Evolutionary conservation across 2,329 filamentous ascomycete species (phyloP).

Genomic region (Colletotrichum tropicicola): DNA sequence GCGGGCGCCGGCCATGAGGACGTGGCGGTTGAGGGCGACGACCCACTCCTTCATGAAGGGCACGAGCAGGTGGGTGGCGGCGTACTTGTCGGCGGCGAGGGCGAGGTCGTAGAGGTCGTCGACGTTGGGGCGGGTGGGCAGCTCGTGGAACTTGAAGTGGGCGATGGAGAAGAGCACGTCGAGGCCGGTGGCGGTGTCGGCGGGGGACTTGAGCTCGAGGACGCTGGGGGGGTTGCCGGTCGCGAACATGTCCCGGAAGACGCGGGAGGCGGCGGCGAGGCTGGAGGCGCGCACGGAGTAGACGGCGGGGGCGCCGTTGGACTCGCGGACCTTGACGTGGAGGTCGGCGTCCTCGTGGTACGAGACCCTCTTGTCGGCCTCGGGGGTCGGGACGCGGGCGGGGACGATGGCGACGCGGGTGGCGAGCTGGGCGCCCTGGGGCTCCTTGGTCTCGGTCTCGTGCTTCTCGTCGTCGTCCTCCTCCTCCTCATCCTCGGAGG

Average conservation of each 20-base stretch:
- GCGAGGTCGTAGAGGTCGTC: conserved; percentile 25
- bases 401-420: conserved; percentile 22
- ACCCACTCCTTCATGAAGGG: conserved; percentile 30
- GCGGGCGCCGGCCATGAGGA: conserved; percentile 28
- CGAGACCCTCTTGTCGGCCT: conserved; percentile 16
- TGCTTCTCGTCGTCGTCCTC: conserved; percentile 20
- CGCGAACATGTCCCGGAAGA: conserved; percentile 19
- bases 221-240: conserved; percentile 3
- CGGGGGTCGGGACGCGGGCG: conserved; percentile 14
- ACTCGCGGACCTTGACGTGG: conserved; percentile 21
- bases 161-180: conserved; percentile 26
- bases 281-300: conserved; percentile 21
- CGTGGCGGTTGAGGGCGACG: conserved; percentile 26
- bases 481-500: conserved; percentile 25
- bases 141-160: conserved; percentile 29
- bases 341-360: conserved; percentile 26
- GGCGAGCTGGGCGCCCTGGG: conserved; percentile 23
- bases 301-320: conserved; percentile 1
- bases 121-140: conserved; percentile 22
- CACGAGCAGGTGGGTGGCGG: conserved; percentile 26
- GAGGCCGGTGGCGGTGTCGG: conserved; percentile 17
- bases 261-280: conserved; percentile 18
- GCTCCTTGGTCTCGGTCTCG: neutral
- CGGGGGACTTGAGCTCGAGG: conserved; percentile 17
- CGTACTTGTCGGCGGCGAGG: conserved; percentile 25